Base-by-base conservation (phyloP, 257 asterid species). In the Sherardia arvensis region DNA sequence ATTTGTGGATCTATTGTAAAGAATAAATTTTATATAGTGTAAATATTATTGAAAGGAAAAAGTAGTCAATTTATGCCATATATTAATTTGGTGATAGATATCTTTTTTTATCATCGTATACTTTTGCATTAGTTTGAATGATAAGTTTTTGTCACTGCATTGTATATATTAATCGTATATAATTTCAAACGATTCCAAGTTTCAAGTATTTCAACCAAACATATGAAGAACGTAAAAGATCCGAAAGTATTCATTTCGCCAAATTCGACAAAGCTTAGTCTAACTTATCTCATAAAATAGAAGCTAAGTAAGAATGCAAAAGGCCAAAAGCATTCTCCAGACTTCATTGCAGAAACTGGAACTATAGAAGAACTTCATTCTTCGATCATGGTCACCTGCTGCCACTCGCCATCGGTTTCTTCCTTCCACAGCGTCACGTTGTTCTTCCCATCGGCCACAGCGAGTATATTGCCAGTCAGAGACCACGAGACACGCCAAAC, bases 401-500 rank as follows among this genome's bases (percentile, higher is more conserved):
- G 83, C 88, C 94, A 83, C 64, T 81, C 83, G 63, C 90, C 90
- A 59, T 86, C 86, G 0, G 81, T 82, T 1, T 80, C 90, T 71
- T 85, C 94, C 43, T 81, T 83, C 90, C 94, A 85, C 66, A 85
- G 80, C 7, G 87, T 81, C 3, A 85, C 84, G 18, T 69, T 74
- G 66, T 83, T 81, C 7, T 71, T 78, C 38, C 87, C 84, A 73
- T 83, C 87, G 3, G 94, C 87, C 68, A 85, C 94, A 26, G 94
- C 94, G 47, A 85, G 82, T 34, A 81, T 73, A 61, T 81, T 83
- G 12, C 94, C 94, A 3, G 94, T 85, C 38, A 81, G 80, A 1
- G 94, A 85, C 90, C 94, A 85, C 1, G 94, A 83, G 21, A 85
- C 86, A 78, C 87, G 76, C 84, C 86, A 86, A 59, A 80, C 91